Evolutionary conservation across 768 basidiomycete genomes (phyloP).

Genomic region (Trametopsis cervina): DNA sequence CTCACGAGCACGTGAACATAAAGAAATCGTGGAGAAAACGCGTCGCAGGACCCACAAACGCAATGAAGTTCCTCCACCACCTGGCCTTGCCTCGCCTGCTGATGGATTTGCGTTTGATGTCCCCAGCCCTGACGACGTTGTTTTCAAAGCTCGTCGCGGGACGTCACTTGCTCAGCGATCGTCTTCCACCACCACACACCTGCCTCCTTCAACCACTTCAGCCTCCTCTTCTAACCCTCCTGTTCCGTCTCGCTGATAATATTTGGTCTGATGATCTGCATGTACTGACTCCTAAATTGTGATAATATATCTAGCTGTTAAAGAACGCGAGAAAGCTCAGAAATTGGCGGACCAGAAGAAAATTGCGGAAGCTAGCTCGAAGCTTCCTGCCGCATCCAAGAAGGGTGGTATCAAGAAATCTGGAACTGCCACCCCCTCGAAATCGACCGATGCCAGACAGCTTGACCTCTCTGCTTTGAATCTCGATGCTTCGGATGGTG

Average conservation of each 20-base stretch:
- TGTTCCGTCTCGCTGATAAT: conserved; percentile 24
- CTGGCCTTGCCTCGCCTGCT: conserved; percentile 28
- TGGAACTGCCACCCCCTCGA: conserved; percentile 37
- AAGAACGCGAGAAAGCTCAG: conserved; percentile 72
- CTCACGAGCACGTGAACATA: conserved; percentile 7
- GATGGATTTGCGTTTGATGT: conserved; percentile 62
- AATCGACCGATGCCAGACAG: conserved; percentile 43
- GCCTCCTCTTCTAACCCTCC: conserved; percentile 17
- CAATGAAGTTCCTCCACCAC: conserved; percentile 24
- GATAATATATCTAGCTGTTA: conserved; percentile 48
- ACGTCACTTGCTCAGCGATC: conserved; percentile 47
- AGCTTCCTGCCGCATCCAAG: conserved; percentile 11
- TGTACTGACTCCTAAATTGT: conserved; percentile 27
- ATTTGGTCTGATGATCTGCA: conserved; percentile 3
- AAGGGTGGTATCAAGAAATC: conserved; percentile 34
- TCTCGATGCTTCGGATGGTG: conserved; percentile 42
- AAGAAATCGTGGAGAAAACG: conserved; percentile 18
- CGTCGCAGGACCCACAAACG: conserved; percentile 11
- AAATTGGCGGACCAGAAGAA: conserved; percentile 46
- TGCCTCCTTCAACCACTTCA: conserved; percentile 18
- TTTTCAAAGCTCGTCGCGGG: conserved; percentile 73
- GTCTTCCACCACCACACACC: conserved; percentile 13
- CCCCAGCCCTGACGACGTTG: conserved; percentile 89
- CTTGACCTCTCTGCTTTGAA: conserved; percentile 75
- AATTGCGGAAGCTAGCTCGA: conserved; percentile 12